Base-by-base conservation (phyloP, 495 filamentous ascomycete genomes). In the Staphylotrichum tortipilum region DNA sequence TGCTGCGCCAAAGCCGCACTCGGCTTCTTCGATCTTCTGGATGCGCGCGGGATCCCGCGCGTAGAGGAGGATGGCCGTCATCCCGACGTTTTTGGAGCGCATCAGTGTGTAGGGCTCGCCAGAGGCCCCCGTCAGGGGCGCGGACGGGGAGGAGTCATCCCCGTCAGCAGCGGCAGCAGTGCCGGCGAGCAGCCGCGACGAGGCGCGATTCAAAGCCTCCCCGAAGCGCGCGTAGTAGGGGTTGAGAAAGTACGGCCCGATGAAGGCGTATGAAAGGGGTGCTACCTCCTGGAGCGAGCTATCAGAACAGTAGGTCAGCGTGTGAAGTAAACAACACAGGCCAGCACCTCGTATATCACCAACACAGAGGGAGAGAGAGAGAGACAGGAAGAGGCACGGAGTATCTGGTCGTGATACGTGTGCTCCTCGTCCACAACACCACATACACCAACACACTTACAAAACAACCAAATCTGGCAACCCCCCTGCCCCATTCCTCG, bases 21-120 rank as follows among this genome's bases (percentile, higher is more conserved):
- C 86, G 3, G 82, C 86, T 11, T 78, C 80, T 47, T 85, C 77
- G 4, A 88, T 66, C 59, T 76, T 73, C 11, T 70, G 63, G 24
- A 95, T 68, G 14, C 69, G 67, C 9, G 69, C 56, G 0, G 72
- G 68, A 14, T 84, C 67, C 26, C 82, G 78, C 26, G 78, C 72
- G 60, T 94, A 96, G 15, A 94, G 74, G 76, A 96, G 80, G 36
- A 96, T 77, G 24, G 76, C 88, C 1, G 89, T 96, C 83, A 94
- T 86, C 49, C 92, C 92, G 23, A 88, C 76, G 67, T 91, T 86
- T 46, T 81, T 77, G 33, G 76, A 63, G 7, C 65, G 59, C 21
- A 79, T 63, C 14, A 79, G 67, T 4, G 68, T 68, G 59, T 78
- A 81, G 9, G 68, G 64, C 26, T 21, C 22, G 19, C 12, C 4